phyloP scores from a whole-genome alignment of 2,329 filamentous ascomycete species.

The Tolypocladium ophioglossoides region DNA sequence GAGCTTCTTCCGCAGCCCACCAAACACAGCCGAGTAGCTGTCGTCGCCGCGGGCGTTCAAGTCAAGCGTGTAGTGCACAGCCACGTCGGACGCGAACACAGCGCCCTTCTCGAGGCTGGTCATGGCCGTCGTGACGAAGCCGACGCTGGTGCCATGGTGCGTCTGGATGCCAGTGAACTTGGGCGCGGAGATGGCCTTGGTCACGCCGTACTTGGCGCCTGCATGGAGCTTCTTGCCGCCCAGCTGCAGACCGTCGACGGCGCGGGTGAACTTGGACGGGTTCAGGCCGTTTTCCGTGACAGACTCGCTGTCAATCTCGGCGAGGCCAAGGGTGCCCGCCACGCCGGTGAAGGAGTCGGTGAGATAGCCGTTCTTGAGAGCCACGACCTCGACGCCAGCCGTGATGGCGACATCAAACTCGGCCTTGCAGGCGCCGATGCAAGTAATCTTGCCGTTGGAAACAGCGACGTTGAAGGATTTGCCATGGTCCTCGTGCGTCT shows the following conservation, averaged over 20 bases:
- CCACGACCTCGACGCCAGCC: constrained; percentile 26
- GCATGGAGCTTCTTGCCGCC: constrained; percentile 45
- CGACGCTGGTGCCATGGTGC: constrained; percentile 47
- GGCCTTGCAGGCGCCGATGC: constrained; percentile 40
- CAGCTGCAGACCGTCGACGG: constrained; percentile 43
- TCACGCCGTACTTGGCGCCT: constrained; percentile 45
- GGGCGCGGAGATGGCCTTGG: constrained; percentile 47
- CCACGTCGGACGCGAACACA: constrained; percentile 42
- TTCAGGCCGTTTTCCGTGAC: constrained; percentile 41
- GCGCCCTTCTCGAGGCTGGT: constrained; percentile 36
- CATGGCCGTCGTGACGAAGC: constrained; percentile 41
- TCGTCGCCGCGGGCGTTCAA: constrained; percentile 29
- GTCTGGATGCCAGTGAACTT: constrained; percentile 28
- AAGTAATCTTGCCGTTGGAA: constrained; percentile 40
- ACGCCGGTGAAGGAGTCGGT: constrained; percentile 50
- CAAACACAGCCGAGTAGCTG: constrained; percentile 45
- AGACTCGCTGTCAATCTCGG: constrained; percentile 49
- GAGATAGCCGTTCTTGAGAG: constrained; percentile 49
- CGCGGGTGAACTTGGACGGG: constrained; percentile 41
- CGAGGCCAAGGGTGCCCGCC: constrained; percentile 49
- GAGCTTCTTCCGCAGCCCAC: constrained; percentile 40
- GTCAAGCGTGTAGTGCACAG: constrained; percentile 49
- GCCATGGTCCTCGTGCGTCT: constrained; percentile 20
- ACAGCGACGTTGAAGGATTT: constrained; percentile 38
- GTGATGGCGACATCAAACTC: constrained; percentile 29